Conservation (phyloP, 495 filamentous ascomycete species). For the Aspergillus funiculosus region DNA sequence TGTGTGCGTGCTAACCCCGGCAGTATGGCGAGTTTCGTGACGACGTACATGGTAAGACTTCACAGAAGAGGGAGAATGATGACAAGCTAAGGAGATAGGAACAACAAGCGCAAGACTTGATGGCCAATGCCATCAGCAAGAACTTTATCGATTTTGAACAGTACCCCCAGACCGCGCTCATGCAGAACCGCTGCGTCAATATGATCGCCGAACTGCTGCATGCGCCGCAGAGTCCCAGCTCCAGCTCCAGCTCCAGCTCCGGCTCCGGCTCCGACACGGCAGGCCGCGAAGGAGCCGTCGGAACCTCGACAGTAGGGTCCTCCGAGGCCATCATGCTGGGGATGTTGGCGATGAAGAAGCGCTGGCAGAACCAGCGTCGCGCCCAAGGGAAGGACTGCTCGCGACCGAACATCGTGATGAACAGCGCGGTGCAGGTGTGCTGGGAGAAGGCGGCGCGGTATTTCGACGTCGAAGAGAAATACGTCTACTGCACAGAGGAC, state of each 20-base stretch:
- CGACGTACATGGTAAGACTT: conserved; percentile 73
- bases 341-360: conserved; percentile 90
- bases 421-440: conserved; percentile 86
- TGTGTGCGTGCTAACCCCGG: no score
- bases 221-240: conserved; percentile 47
- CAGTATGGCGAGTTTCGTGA: conserved; percentile 77
- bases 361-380: conserved; percentile 79
- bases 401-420: conserved; percentile 86
- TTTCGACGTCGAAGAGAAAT: conserved; percentile 87
- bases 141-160: conserved; percentile 90
- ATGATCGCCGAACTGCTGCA: conserved; percentile 87
- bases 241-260: conserved; percentile 34
- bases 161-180: conserved; percentile 75
- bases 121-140: conserved; percentile 75
- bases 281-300: conserved; percentile 51
- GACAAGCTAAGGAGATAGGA: conserved; percentile 42
- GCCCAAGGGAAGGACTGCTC: conserved; percentile 69
- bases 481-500: conserved; percentile 73
- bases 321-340: conserved; percentile 90
- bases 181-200: conserved; percentile 80
- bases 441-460: conserved; percentile 97
- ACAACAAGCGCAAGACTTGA: conserved; percentile 79
- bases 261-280: conserved; percentile 26
- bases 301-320: conserved; percentile 78
- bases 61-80: background rate